Percentiles rank a stretch among this genome's conserved stretches.
Conservation (phyloP, 1,139 yeast genomes). For the Saccharomyces hybrid region DNA sequence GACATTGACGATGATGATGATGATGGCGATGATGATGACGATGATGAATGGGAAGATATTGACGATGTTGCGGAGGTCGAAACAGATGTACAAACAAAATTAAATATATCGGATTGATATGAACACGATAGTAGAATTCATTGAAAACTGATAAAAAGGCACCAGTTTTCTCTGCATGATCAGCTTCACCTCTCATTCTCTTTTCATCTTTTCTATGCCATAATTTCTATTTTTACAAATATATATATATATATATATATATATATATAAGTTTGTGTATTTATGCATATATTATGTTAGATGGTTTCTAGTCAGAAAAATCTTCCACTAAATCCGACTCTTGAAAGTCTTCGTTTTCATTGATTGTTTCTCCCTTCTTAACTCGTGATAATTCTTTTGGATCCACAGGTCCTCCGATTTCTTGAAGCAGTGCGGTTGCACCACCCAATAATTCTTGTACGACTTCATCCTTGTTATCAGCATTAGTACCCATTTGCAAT, state of each 20-base stretch:
- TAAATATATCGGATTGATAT: conserved; percentile 9
- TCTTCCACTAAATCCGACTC: conserved; percentile 27
- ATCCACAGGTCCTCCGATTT: conserved; percentile 51
- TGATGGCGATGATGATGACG: conserved; percentile 22
- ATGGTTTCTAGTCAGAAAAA: conserved; percentile 8
- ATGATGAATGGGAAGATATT: conserved; percentile 38
- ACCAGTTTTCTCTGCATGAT: not conserved
- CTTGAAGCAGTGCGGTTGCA: conserved; percentile 42
- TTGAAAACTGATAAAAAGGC: not conserved
- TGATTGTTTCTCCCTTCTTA: conserved; percentile 39
- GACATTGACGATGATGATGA: conserved; percentile 13
- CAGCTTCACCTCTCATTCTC: not conserved
- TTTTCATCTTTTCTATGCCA: not conserved
- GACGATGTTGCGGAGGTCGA: conserved; percentile 15
- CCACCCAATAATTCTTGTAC: conserved; percentile 52
- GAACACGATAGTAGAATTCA: not conserved
- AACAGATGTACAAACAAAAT: conserved; percentile 15
- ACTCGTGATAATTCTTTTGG: conserved; percentile 35
- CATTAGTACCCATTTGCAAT: conserved; percentile 35
- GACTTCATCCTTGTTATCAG: conserved; percentile 38
- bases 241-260: not conserved
- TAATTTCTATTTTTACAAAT: not conserved
- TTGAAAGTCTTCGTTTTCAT: conserved; percentile 39
- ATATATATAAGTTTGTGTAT: not conserved
- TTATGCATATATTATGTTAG: not conserved